These are phyloP conservation scores for Sphagnurus paluster DNA, from an alignment of 1,284 basidiomycete species.

Conservation along the genomic window DNA sequence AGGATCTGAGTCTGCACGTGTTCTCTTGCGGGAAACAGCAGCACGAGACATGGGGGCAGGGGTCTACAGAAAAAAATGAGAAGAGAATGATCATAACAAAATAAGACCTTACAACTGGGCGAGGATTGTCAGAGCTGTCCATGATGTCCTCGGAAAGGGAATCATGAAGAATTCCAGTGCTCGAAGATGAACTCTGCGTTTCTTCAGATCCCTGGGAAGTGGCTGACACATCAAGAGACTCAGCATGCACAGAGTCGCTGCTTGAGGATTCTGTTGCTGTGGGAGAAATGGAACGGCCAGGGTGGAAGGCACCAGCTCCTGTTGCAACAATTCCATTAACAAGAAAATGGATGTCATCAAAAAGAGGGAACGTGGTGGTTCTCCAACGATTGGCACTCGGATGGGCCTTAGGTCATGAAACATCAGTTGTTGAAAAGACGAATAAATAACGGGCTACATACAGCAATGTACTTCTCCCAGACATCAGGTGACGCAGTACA, in stretches of 20 bases:
- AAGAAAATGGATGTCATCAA: constrained; percentile 22
- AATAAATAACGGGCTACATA: neutral
- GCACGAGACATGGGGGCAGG: neutral
- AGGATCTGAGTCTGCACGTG: constrained; percentile 1
- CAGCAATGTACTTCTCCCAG: constrained; percentile 1
- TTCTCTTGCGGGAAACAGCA: neutral
- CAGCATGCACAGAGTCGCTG: no score
- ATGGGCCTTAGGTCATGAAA: no score
- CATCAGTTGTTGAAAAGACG: no score
- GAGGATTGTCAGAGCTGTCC: no score
- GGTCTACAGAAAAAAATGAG: neutral
- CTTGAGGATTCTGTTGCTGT: no score
- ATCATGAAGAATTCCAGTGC: no score
- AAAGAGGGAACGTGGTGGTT: constrained; percentile 19
- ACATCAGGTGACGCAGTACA: constrained; percentile 1
- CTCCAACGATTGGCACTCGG: constrained; percentile 12
- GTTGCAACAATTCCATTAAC: constrained; percentile 26
- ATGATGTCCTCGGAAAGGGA: no score
- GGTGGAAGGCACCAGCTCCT: constrained; percentile 24
- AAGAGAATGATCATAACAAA: neutral
- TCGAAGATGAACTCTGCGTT: neutral
- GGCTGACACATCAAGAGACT: neutral
- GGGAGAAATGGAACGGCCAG: constrained; percentile 9
- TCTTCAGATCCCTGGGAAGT: neutral
- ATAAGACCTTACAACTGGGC: neutral